A percentile compares a stretch with the other conserved stretches of the same genome.
phyloP scores from a whole-genome alignment of 495 filamentous ascomycete species.

The Trypethelium eluteriae region DNA sequence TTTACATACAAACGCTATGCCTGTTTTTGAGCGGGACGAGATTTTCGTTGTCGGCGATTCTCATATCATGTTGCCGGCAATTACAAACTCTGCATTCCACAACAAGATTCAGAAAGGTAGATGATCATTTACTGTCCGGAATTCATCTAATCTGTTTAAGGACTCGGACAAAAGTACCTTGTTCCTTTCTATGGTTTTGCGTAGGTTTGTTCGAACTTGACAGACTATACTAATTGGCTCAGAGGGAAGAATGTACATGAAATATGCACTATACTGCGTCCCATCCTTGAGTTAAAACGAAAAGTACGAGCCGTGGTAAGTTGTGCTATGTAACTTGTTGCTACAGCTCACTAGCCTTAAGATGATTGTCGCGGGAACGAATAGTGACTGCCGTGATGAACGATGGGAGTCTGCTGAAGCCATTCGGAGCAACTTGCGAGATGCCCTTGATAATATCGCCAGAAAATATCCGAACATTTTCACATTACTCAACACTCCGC shows the following conservation, averaged over 20 bases:
- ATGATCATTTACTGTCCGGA: background rate
- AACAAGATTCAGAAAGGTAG: background rate
- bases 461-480: background rate
- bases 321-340: background rate
- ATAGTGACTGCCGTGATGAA: background rate
- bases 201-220: background rate
- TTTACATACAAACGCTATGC: too few relatives aligned
- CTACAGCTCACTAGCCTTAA: background rate
- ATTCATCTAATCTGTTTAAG: background rate
- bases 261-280: background rate
- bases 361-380: slow-evolving; percentile 5
- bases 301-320: background rate
- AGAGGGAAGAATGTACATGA: background rate
- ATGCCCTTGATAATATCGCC: background rate
- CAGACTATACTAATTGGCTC: background rate
- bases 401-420: background rate
- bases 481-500: background rate
- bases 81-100: background rate
- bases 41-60: background rate
- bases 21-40: background rate
- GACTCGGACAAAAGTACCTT: background rate
- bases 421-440: background rate
- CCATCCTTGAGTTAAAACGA: background rate
- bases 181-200: background rate
- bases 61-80: background rate